A percentile compares a stretch with the other conserved stretches of the same genome.
Evolutionary conservation across 331 rosid species (phyloP).

Genomic region (Cydonia oblonga): DNA sequence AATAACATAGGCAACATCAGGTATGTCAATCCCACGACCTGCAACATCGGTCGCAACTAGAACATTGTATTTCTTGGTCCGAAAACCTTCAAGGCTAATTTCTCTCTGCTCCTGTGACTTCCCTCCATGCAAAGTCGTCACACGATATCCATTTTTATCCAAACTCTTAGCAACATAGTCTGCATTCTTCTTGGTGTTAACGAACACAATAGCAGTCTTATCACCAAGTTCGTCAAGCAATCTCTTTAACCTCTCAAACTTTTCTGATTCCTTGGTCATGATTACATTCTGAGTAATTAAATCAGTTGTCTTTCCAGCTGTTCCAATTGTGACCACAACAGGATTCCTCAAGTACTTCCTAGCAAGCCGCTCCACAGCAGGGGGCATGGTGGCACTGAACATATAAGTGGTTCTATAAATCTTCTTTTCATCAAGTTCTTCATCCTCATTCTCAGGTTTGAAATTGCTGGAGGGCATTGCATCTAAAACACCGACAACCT

Average conservation of each 20-base stretch:
- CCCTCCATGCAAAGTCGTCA: conserved; percentile 86
- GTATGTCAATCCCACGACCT: conserved; percentile 87
- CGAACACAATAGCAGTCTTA: conserved; percentile 79
- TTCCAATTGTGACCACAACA: conserved; percentile 86
- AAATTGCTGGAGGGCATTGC: conserved; percentile 94
- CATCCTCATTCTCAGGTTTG: conserved; percentile 84
- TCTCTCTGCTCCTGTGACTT: conserved; percentile 89
- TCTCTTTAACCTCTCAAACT: conserved; percentile 46
- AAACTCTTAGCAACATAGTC: conserved; percentile 65
- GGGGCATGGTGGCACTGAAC: conserved; percentile 94
- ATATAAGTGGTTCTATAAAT: conserved; percentile 78
- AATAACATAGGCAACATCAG: conserved; percentile 82
- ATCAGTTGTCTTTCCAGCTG: conserved; percentile 79
- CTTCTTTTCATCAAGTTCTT: conserved; percentile 79
- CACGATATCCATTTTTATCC: conserved; percentile 68
- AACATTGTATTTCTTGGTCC: conserved; percentile 80
- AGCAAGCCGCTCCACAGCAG: conserved; percentile 83
- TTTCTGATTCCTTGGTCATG: conserved; percentile 64
- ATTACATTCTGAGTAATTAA: conserved; percentile 65
- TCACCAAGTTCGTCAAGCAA: conserved; percentile 73
- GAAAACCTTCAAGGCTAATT: conserved; percentile 69
- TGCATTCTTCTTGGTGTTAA: conserved; percentile 76
- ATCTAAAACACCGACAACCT: conserved; percentile 77
- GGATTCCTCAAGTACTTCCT: conserved; percentile 84
- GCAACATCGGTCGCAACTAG: conserved; percentile 80